Evolutionary conservation across 768 basidiomycete genomes (phyloP), one percentile per base, ranked within the genome.

Genomic region (Tylopilus plumbeoviolaceoides): DNA sequence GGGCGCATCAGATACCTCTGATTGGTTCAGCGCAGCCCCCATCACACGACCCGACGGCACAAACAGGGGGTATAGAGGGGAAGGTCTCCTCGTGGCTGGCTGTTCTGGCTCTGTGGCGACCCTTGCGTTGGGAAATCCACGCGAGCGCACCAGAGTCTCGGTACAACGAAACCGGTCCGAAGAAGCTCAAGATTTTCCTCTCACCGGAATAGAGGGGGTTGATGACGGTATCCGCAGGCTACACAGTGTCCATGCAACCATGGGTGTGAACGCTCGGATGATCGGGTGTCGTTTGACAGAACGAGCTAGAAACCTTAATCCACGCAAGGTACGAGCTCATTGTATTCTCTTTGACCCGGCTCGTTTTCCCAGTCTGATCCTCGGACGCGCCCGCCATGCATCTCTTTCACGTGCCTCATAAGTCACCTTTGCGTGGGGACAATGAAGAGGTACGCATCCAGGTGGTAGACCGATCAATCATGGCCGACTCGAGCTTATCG

Each of bases 1-100:
- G 42, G 60, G 63, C 57, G 63, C 59, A 64, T 64, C 62, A 64
- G 25, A 46, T 47, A 30, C 51, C 8, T 7, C 30, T 30, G 53
- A 56, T 56, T 33, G 6, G 57, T 53, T 17, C 53, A 61, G 51
- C 61, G 40, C 44, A 28, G 21, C 38, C 28, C 50, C 27, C 36
- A 38, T 30, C 30, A 30, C 30, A 30, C 30, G 30, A 30, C 30
- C 30, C 30, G 30, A 30, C 30, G 30, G 23, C 5, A 23, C 23
- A 23, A 4, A 23, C 23, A 23, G 23, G 23, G 23, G 23, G 23
- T 23, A 23, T 23, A 23, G 23, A 23, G 23, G 23, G 23, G 23
- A 23, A 23, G 23, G 23, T 23, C 23, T 23, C 23, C 23, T 5
- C 23, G 23, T 23, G 23, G 23, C 5, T 23, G 23, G 23, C 5